phyloP scores from a whole-genome alignment of 352 stramenopile genomes.

The Aphanomyces euteiches region DNA sequence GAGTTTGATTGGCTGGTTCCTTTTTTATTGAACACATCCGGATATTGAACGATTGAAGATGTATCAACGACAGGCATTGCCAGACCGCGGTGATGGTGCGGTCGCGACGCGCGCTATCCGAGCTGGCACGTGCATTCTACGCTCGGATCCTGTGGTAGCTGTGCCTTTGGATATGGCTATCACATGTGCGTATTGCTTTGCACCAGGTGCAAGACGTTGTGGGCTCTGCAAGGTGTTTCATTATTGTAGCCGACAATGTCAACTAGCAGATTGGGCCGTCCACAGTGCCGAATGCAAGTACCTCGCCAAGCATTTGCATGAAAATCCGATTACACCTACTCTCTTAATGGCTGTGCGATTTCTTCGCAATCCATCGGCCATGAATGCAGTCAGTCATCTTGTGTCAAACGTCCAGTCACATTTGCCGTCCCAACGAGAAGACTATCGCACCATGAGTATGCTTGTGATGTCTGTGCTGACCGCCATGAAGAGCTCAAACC shows the following conservation, averaged over 20 bases:
- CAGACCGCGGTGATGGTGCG: constrained; percentile 6
- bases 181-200: constrained; percentile 21
- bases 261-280: constrained; percentile 52
- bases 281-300: constrained; percentile 44
- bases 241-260: constrained; percentile 66
- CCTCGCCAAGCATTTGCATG: constrained; percentile 42
- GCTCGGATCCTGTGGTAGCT: neutral
- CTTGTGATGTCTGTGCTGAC: constrained; percentile 54
- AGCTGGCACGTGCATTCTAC: constrained; percentile 4
- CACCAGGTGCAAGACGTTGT: constrained; percentile 36
- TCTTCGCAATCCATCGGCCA: constrained; percentile 44
- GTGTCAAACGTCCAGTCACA: constrained; percentile 41
- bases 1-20: neutral
- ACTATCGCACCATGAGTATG: constrained; percentile 58
- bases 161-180: constrained; percentile 9
- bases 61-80: neutral
- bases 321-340: constrained; percentile 36
- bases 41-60: constrained; percentile 7
- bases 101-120: constrained; percentile 14
- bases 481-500: constrained; percentile 44
- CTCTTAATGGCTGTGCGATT: constrained; percentile 56
- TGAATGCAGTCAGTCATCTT: constrained; percentile 1
- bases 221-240: constrained; percentile 52
- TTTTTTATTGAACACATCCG: neutral
- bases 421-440: constrained; percentile 33